Base-by-base conservation (phyloP, 306 rosid genomes). In the Malus sieversii region DNA sequence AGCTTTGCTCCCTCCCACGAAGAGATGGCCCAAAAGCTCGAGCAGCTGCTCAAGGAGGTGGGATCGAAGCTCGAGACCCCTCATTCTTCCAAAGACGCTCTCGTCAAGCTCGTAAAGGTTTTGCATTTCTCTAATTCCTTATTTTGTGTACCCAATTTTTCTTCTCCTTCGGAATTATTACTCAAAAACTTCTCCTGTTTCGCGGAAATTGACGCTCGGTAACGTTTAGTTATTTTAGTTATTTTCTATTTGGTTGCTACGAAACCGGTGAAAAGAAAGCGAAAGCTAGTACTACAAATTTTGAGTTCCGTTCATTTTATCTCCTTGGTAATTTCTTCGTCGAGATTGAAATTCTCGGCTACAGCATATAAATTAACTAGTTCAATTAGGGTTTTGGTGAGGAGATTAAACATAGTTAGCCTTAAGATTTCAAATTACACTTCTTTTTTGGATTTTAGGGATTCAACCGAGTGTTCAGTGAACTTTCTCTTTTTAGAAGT, bases 31-130 rank as follows among this genome's bases (percentile, higher is more conserved):
- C 84, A 83, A 71, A 86, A 88, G 81, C 87, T 88, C 65, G 88
- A 87, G 83, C 89, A 74, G 71, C 99, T 82, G 82, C 98, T 96
- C 68, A 89, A 78, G 90, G 99, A 96, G 80, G 71, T 96, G 90
- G 99, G 98, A 92, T 96, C 98, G 84, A 96, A 89, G 91, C 93
- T 96, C 58, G 85, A 86, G 6, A 70, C 81, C 14, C 88, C 80
- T 87, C 98, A 92, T 23, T 38, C 96, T 20, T 77, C 93, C 77
- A 96, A 96, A 80, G 99, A 96, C 82, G 81, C 88, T 71, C 93
- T 96, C 81, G 75, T 90, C 83, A 96, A 89, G 83, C 88, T 90
- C 78, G 78, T 96, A 70, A 96, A 96, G 97, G 99, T 92, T 48
- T 75, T 71, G 79, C 84, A 46, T 61, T 81, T 25, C 77, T 78